These are phyloP conservation scores for Lachnellula cervina DNA, from an alignment of 2,329 filamentous ascomycete genomes.

Conservation along the genomic window DNA sequence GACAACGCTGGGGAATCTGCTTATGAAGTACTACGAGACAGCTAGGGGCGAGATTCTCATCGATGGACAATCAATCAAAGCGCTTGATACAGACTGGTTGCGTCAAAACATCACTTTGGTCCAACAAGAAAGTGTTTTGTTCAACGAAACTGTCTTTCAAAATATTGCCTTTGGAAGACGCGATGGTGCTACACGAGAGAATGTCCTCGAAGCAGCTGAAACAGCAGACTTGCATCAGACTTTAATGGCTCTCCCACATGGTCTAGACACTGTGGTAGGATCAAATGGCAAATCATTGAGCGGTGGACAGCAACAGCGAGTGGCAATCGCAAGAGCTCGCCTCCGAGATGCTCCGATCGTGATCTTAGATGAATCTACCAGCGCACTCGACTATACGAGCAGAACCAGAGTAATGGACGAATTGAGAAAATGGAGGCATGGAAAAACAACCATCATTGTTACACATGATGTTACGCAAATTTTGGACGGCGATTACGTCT, in stretches of 20 bases:
- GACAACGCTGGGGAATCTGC: slow-evolving; percentile 76
- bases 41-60: slow-evolving; percentile 60
- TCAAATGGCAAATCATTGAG: slow-evolving; percentile 67
- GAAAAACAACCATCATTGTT: slow-evolving; percentile 86
- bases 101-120: slow-evolving; percentile 73
- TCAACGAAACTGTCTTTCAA: slow-evolving; percentile 70
- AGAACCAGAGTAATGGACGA: slow-evolving; percentile 65
- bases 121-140: slow-evolving; percentile 76
- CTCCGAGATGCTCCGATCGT: slow-evolving; percentile 74
- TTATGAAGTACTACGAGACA: slow-evolving; percentile 73
- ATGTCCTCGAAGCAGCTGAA: slow-evolving; percentile 58
- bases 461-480: slow-evolving; percentile 87
- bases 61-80: slow-evolving; percentile 58
- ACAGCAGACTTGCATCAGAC: slow-evolving; percentile 66
- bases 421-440: slow-evolving; percentile 70
- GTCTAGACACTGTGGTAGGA: slow-evolving; percentile 68
- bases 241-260: slow-evolving; percentile 61
- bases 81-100: slow-evolving; percentile 65
- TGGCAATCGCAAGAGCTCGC: slow-evolving; percentile 74
- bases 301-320: slow-evolving; percentile 77
- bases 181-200: slow-evolving; percentile 46
- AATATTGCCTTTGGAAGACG: slow-evolving; percentile 72
- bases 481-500: slow-evolving; percentile 66
- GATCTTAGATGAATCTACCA: slow-evolving; percentile 84
- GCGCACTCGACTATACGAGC: slow-evolving; percentile 73